Percentiles rank a stretch among this genome's conserved stretches.
Conservation (phyloP, 805 yeast species). For the Nakazawaea wyomingensis region DNA sequence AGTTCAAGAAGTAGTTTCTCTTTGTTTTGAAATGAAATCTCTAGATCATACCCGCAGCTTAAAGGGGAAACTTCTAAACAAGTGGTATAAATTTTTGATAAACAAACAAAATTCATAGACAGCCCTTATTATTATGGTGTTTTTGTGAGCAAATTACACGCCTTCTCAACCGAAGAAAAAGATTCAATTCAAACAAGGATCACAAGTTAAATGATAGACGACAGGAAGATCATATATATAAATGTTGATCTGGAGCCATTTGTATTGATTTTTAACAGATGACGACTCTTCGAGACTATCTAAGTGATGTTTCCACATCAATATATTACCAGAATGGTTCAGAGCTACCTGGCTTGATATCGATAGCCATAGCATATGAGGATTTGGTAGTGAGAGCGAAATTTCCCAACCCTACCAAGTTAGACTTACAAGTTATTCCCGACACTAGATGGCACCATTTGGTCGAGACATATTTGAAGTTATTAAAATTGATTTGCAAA, state of each 20-base stretch:
- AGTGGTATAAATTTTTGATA: not conserved
- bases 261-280: no score
- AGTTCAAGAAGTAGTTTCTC: no score
- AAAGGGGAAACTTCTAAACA: slow-evolving; percentile 5
- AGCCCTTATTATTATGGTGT: not conserved
- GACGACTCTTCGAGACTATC: slow-evolving; percentile 3
- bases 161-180: no score
- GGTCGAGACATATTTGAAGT: slow-evolving; percentile 27
- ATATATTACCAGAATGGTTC: slow-evolving; percentile 6
- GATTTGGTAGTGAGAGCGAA: slow-evolving; percentile 2
- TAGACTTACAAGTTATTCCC: slow-evolving; percentile 3
- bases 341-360: slow-evolving; percentile 3
- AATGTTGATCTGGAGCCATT: no score
- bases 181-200: no score
- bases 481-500: slow-evolving; percentile 30
- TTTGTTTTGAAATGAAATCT: no score
- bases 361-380: slow-evolving; percentile 5
- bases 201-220: no score
- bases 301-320: slow-evolving; percentile 4
- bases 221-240: no score
- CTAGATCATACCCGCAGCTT: no score
- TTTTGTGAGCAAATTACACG: not conserved
- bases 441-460: slow-evolving; percentile 10
- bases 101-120: no score
- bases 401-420: slow-evolving; percentile 4